Conservation (phyloP, 2,329 filamentous ascomycete genomes). For the Diplocarpon rosae region DNA sequence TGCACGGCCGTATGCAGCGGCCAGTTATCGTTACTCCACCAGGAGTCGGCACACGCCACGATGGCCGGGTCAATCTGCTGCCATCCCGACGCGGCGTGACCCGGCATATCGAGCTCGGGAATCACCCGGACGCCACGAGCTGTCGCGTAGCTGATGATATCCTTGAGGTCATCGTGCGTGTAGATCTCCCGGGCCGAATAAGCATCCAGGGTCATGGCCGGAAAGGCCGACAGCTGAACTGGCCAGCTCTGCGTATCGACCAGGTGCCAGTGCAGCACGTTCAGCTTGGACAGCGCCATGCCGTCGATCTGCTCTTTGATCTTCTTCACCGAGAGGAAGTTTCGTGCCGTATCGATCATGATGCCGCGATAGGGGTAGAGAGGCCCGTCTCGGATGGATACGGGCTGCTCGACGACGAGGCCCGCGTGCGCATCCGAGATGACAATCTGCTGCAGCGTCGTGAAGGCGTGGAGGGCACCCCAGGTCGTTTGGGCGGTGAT, state of each 20-base stretch:
- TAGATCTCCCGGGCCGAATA: constrained; percentile 59
- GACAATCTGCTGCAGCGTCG: constrained; percentile 69
- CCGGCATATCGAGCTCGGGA: constrained; percentile 69
- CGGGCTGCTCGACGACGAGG: constrained; percentile 55
- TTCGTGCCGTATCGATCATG: constrained; percentile 64
- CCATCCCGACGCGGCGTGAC: constrained; percentile 55
- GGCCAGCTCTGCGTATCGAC: constrained; percentile 81
- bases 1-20: constrained; percentile 54
- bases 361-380: constrained; percentile 66
- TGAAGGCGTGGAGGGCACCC: constrained; percentile 59
- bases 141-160: constrained; percentile 58
- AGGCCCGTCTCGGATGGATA: constrained; percentile 59
- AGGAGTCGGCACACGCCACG: constrained; percentile 43
- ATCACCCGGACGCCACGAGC: constrained; percentile 59
- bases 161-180: constrained; percentile 48
- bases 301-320: constrained; percentile 68
- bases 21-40: constrained; percentile 51
- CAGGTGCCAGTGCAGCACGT: constrained; percentile 66
- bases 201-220: constrained; percentile 62
- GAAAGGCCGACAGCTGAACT: constrained; percentile 62
- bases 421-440: constrained; percentile 49
- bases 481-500: constrained; percentile 54
- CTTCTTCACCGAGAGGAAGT: constrained; percentile 56
- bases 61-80: constrained; percentile 56
- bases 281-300: constrained; percentile 68